A percentile compares a stretch with the other conserved stretches of the same genome.
These are phyloP conservation scores for Trichopus zeylanicus DNA, from an alignment of 116 monocot genomes.

Conservation along the genomic window DNA sequence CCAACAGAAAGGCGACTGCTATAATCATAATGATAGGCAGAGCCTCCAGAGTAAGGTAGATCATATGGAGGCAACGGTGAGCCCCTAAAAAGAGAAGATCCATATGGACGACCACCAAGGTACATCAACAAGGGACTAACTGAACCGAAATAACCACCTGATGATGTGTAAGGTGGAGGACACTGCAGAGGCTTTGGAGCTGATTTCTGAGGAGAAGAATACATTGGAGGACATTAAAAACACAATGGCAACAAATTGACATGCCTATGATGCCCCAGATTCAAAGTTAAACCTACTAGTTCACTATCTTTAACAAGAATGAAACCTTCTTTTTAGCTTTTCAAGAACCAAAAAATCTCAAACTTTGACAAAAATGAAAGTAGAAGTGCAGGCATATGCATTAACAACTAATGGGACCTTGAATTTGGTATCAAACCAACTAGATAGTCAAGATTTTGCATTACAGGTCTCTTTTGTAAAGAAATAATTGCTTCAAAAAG, in stretches of 20 bases:
- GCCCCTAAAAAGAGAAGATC: slow-evolving; percentile 41
- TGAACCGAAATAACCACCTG: slow-evolving; percentile 56
- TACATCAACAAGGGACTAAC: slow-evolving; percentile 61
- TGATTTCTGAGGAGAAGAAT: slow-evolving; percentile 41
- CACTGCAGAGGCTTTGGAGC: slow-evolving; percentile 46
- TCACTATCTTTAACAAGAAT: too few relatives aligned
- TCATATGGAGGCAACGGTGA: slow-evolving; percentile 62
- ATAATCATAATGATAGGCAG: slow-evolving; percentile 63
- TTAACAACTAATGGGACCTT: too few relatives aligned
- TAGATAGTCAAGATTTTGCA: too few relatives aligned
- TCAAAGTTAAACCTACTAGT: too few relatives aligned
- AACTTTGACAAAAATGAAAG: too few relatives aligned
- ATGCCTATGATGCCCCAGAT: not conserved
- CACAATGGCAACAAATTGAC: not conserved
- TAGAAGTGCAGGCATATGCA: too few relatives aligned
- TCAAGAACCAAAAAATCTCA: too few relatives aligned
- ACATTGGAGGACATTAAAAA: not conserved
- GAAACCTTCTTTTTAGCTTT: too few relatives aligned
- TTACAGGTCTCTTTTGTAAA: too few relatives aligned
- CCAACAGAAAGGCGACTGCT: slow-evolving; percentile 54
- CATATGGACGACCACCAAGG: slow-evolving; percentile 56
- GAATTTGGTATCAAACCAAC: too few relatives aligned
- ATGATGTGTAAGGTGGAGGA: slow-evolving; percentile 36
- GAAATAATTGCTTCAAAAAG: too few relatives aligned
- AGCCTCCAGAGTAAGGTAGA: slow-evolving; percentile 49